These are phyloP conservation scores for Aspergillus taichungensis DNA, from an alignment of 495 filamentous ascomycete genomes.

Conservation along the genomic window DNA sequence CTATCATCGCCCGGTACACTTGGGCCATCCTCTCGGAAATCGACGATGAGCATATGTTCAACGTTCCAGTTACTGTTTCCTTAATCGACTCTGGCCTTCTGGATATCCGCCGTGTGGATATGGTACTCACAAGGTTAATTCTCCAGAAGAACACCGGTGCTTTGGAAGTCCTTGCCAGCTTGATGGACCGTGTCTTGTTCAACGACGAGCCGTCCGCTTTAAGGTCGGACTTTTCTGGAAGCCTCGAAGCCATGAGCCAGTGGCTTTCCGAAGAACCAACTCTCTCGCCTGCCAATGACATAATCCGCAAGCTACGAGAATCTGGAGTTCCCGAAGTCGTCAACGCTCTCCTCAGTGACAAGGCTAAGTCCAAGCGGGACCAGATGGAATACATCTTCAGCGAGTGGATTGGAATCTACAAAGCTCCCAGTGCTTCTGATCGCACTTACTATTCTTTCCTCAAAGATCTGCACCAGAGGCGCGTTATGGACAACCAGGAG, in stretches of 20 bases:
- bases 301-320: constrained; percentile 63
- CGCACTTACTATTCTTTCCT: constrained; percentile 70
- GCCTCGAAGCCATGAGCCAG: constrained; percentile 67
- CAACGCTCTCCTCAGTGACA: constrained; percentile 39
- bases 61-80: constrained; percentile 64
- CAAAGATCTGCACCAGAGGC: constrained; percentile 66
- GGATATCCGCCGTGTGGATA: constrained; percentile 73
- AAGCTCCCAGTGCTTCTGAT: constrained; percentile 60
- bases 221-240: constrained; percentile 78
- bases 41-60: constrained; percentile 68
- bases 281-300: constrained; percentile 51
- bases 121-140: constrained; percentile 62
- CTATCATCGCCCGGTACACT: constrained; percentile 63
- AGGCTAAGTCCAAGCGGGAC: constrained; percentile 50
- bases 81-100: constrained; percentile 66
- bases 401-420: constrained; percentile 83
- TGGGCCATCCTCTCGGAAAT: constrained; percentile 53
- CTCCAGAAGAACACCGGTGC: constrained; percentile 56
- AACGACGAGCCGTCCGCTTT: constrained; percentile 67
- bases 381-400: constrained; percentile 92
- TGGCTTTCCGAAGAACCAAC: constrained; percentile 71
- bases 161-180: constrained; percentile 62
- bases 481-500: constrained; percentile 60
- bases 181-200: constrained; percentile 70
- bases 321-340: constrained; percentile 48